Percentiles rank a stretch among this genome's conserved stretches.
These are phyloP conservation scores for Ustilago loliicola DNA, from an alignment of 1,284 basidiomycete species.

Conservation along the genomic window DNA sequence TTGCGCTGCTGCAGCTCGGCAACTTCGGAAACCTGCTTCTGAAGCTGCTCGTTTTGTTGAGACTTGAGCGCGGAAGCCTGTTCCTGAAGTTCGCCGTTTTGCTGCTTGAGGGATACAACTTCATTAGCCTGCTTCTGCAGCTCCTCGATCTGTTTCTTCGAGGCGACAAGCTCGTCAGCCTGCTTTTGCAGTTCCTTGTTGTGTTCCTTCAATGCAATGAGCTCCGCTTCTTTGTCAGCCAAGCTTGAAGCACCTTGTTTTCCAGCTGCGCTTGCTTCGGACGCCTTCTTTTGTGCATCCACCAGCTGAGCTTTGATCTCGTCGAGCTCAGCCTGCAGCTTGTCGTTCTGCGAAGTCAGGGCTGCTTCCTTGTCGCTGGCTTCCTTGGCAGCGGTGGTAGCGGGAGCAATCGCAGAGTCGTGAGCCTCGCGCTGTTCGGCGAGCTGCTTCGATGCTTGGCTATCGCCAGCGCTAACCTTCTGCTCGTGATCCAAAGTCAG, in stretches of 20 bases:
- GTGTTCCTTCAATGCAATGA: conserved; percentile 5
- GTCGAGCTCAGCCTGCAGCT: conserved; percentile 36
- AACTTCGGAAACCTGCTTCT: conserved; percentile 15
- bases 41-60: conserved; percentile 22
- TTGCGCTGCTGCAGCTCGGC: conserved; percentile 18
- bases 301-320: conserved; percentile 23
- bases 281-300: conserved; percentile 27
- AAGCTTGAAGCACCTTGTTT: conserved; percentile 27
- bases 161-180: conserved; percentile 1
- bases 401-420: conserved; percentile 19
- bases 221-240: conserved; percentile 41
- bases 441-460: conserved; percentile 24
- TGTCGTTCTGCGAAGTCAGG: conserved; percentile 19
- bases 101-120: not conserved
- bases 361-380: conserved; percentile 27
- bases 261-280: conserved; percentile 29
- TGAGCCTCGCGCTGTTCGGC: conserved; percentile 34
- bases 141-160: conserved; percentile 12
- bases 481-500: conserved; percentile 35
- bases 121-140: conserved; percentile 14
- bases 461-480: conserved; percentile 11
- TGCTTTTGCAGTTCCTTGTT: conserved; percentile 25
- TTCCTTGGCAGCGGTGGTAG: conserved; percentile 18
- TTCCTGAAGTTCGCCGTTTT: conserved; percentile 11
- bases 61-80: conserved; percentile 1